Percentiles rank a stretch among this genome's conserved stretches.
Conservation (phyloP, 2,329 filamentous ascomycete genomes). For the Xylaria multiplex region DNA sequence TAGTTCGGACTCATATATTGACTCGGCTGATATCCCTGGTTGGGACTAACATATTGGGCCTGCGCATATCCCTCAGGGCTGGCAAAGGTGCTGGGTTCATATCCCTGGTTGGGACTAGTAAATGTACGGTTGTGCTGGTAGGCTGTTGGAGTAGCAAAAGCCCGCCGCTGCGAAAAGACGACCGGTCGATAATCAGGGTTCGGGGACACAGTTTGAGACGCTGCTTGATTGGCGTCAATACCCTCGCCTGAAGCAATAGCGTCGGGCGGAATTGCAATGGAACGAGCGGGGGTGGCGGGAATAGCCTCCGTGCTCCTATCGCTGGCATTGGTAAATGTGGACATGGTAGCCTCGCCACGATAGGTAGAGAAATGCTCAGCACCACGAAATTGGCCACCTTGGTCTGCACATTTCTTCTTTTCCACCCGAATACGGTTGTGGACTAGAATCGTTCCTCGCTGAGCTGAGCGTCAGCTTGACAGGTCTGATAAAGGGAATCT, state of each 20-base stretch:
- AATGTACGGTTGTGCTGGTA: conserved; percentile 24
- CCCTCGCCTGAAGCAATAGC: conserved; percentile 17
- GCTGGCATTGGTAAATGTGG: conserved; percentile 1
- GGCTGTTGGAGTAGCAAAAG: conserved; percentile 15
- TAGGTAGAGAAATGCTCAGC: conserved; percentile 11
- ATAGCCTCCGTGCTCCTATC: conserved; percentile 1
- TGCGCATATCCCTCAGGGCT: conserved; percentile 20
- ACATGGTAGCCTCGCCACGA: conserved; percentile 20
- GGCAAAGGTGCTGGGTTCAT: conserved; percentile 18
- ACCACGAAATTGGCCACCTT: conserved; percentile 24
- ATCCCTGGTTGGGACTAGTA: conserved; percentile 21
- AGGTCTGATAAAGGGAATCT: background rate
- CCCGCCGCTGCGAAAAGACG: conserved; percentile 10
- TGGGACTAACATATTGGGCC: conserved; percentile 26
- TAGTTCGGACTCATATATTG: conserved; percentile 34
- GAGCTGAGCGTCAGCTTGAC: conserved; percentile 27
- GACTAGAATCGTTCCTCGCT: conserved; percentile 51
- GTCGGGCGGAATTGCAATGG: conserved; percentile 2
- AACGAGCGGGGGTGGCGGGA: conserved; percentile 31
- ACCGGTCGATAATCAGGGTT: conserved; percentile 20
- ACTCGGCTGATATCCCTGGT: conserved; percentile 22
- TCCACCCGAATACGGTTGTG: conserved; percentile 52
- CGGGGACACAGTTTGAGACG: conserved; percentile 19
- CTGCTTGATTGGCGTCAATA: conserved; percentile 8
- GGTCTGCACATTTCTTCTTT: conserved; percentile 47